Base-by-base conservation (phyloP, 768 basidiomycete genomes). In the Kwoniella sp. region DNA sequence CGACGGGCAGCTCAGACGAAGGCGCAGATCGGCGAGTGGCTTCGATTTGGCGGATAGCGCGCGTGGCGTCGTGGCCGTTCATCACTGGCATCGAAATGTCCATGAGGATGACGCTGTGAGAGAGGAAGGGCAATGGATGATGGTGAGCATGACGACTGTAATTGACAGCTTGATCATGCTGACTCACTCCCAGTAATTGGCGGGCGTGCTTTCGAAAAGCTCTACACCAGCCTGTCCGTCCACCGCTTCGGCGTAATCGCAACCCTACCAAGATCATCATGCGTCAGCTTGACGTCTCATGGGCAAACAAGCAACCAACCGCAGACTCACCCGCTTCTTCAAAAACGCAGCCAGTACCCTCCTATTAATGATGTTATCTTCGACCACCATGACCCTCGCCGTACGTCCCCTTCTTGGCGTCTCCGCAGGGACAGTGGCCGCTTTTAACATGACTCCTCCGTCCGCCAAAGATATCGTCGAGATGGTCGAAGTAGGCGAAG, bases 81-180 rank as follows among this genome's bases (percentile, higher is more conserved):
- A 96, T 86, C n/a, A 91, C 80, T 0, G 92, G 94, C 93, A 96
- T 96, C 0, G 91, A 92, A 61, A 96, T 82, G 79, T 96, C 93
- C 65, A 96, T 83, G 15, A 94, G 84, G 37, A 94, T 89, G 34
- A 93, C 86, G 67, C 93, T 94, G 71, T 29, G 53, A 30, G 55
- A 12, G 47, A 54, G 5, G 62, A 52, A 58, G 53, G 25, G 68
- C 58, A 31, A 41, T n/a, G 20, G 30, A 28, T 31, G 45, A 30
- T 29, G 37, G n/a, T 7, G n/a, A 31, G 38, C 13, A 26, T 15
- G n/a, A 13, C n/a, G 26, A 37, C 26, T 55, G 56, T 29, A 55
- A 47, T 37, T 50, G 17, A 55, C 13, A 37, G 34, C 34, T 37
- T 25, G 52, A 54, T 9, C 20, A 31, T 56, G 2, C 15, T 37